A percentile compares a stretch with the other conserved stretches of the same genome.
These are phyloP conservation scores for Corylus avellana DNA, from an alignment of 306 rosid genomes.

Conservation along the genomic window DNA sequence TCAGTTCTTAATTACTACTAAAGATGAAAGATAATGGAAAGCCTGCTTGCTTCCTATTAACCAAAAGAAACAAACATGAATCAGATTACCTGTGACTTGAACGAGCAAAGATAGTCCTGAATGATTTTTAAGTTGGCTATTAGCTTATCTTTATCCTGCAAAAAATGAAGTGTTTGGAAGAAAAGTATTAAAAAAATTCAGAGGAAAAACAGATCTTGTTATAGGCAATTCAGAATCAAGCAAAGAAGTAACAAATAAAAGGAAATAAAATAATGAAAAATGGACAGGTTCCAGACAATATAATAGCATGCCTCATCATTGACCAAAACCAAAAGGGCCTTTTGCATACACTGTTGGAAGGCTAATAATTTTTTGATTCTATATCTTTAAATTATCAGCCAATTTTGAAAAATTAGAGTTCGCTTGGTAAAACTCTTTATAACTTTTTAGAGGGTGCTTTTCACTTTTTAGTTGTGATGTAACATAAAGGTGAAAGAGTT, in stretches of 20 bases:
- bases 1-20: not conserved
- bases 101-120: conserved; percentile 90
- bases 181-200: conserved; percentile 11
- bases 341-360: not conserved
- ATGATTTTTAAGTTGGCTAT: conserved; percentile 81
- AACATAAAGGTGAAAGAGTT: no score
- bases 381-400: not conserved
- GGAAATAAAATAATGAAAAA: not conserved
- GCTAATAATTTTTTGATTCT: not conserved
- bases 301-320: not conserved
- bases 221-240: not conserved
- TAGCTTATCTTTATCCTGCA: conserved; percentile 80
- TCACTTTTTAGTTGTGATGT: no score
- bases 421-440: not conserved
- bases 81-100: conserved; percentile 74
- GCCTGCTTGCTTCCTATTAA: conserved; percentile 1
- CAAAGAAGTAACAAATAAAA: not conserved
- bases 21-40: not conserved
- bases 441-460: no score
- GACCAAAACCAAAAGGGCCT: not conserved
- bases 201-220: conserved; percentile 14
- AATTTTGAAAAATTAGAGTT: not conserved
- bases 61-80: conserved; percentile 6
- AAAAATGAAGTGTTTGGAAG: conserved; percentile 10
- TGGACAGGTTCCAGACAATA: not conserved